A percentile compares a stretch with the other conserved stretches of the same genome.
These are phyloP conservation scores for Ilex asprella DNA, from an alignment of 257 asterid genomes.

Conservation along the genomic window DNA sequence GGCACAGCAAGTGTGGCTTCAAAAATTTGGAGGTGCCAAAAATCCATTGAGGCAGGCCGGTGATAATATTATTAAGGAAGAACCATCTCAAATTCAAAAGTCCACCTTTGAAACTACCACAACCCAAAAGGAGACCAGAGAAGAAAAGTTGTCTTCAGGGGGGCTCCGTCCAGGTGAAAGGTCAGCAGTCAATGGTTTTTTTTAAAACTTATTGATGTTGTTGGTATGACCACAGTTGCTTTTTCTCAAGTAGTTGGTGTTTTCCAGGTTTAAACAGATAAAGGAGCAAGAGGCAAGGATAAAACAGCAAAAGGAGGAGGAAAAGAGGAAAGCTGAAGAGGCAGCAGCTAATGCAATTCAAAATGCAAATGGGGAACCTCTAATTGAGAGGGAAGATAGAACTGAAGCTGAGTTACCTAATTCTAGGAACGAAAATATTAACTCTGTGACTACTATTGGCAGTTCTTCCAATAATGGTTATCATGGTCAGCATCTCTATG, in stretches of 20 bases:
- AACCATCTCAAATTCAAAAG: slow-evolving; percentile 35
- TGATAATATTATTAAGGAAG: slow-evolving; percentile 40
- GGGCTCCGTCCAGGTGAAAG: slow-evolving; percentile 90
- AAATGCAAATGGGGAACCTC: slow-evolving; percentile 15
- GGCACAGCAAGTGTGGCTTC: slow-evolving; percentile 83
- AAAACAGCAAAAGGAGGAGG: slow-evolving; percentile 64
- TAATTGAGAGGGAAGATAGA: slow-evolving; percentile 24
- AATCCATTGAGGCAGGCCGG: slow-evolving; percentile 44
- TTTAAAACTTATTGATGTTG: neutral
- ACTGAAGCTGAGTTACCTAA: neutral
- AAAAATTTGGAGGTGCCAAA: slow-evolving; percentile 84
- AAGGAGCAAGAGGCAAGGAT: slow-evolving; percentile 85
- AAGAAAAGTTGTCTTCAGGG: slow-evolving; percentile 37
- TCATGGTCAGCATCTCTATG: slow-evolving; percentile 27
- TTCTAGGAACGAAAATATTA: slow-evolving; percentile 8
- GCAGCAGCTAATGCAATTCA: slow-evolving; percentile 27
- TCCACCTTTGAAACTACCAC: slow-evolving; percentile 41
- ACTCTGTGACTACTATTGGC: slow-evolving; percentile 11
- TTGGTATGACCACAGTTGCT: slow-evolving; percentile 3
- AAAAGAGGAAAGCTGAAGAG: slow-evolving; percentile 43
- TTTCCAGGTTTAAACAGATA: slow-evolving; percentile 73
- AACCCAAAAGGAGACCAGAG: slow-evolving; percentile 29
- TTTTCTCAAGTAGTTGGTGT: slow-evolving; percentile 4
- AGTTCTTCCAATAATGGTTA: slow-evolving; percentile 26
- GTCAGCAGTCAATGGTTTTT: slow-evolving; percentile 25